Evolutionary conservation across 2,329 filamentous ascomycete species (phyloP).

Genomic region (Pseudomassariella vexata): DNA sequence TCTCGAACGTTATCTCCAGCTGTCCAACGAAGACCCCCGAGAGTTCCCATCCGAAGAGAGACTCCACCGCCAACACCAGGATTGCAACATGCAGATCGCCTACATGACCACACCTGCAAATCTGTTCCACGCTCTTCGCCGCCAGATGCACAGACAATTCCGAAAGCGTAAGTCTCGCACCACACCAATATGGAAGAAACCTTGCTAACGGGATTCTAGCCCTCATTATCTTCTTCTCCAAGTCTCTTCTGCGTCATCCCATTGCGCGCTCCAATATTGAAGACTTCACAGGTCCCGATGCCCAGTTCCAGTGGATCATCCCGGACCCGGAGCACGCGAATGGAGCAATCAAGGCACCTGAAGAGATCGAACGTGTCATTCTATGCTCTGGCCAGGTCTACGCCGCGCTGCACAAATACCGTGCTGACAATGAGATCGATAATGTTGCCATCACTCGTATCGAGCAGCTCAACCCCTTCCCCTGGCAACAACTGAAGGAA

Average conservation of each 20-base stretch:
- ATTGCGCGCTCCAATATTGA: slow-evolving; percentile 83
- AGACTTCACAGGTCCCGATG: slow-evolving; percentile 76
- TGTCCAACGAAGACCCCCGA: slow-evolving; percentile 95
- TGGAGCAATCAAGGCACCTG: slow-evolving; percentile 67
- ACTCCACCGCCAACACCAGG: slow-evolving; percentile 94
- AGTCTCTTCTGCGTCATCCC: slow-evolving; percentile 90
- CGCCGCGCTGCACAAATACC: slow-evolving; percentile 83
- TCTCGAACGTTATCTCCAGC: slow-evolving; percentile 94
- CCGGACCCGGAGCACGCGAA: slow-evolving; percentile 78
- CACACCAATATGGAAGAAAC: slow-evolving; percentile 13
- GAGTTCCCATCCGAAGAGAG: slow-evolving; percentile 85
- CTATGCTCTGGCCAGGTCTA: slow-evolving; percentile 95
- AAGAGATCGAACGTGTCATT: slow-evolving; percentile 90
- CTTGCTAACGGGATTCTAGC: slow-evolving; percentile 44
- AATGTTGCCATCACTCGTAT: slow-evolving; percentile 92
- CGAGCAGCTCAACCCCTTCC: slow-evolving; percentile 98
- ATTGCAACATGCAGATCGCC: slow-evolving; percentile 98
- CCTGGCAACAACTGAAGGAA: slow-evolving; percentile 93
- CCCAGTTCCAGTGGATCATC: slow-evolving; percentile 96
- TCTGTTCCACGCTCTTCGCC: slow-evolving; percentile 90
- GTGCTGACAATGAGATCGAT: slow-evolving; percentile 77
- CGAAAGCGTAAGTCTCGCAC: slow-evolving; percentile 74
- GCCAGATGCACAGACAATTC: slow-evolving; percentile 99
- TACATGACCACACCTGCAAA: slow-evolving; percentile 97
- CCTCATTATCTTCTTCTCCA: slow-evolving; percentile 96